Evolutionary conservation across 768 basidiomycete genomes (phyloP).

Genomic region (Tricholoma matsutake): DNA sequence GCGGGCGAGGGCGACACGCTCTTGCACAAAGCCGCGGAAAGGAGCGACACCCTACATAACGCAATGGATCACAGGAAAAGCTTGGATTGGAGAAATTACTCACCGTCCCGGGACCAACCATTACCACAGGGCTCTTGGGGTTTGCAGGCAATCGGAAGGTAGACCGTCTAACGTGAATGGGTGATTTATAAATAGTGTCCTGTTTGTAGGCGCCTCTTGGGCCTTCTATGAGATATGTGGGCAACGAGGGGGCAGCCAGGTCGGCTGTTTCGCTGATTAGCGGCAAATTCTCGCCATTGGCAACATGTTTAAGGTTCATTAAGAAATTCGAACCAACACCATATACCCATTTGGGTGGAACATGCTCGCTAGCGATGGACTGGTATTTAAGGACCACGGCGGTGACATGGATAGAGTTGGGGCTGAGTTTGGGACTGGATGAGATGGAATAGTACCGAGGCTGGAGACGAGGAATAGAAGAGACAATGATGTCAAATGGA

Average conservation of each 20-base stretch:
- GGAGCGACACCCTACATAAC: constrained; percentile 87
- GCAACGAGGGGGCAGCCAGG: constrained; percentile 43
- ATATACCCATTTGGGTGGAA: constrained; percentile 66
- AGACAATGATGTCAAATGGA: constrained; percentile 96
- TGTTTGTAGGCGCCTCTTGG: constrained; percentile 82
- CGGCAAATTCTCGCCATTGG: constrained; percentile 54
- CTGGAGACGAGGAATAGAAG: constrained; percentile 89
- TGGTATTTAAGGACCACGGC: constrained; percentile 94
- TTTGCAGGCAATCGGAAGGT: constrained; percentile 97
- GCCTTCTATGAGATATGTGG: constrained; percentile 84
- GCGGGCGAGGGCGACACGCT: constrained; percentile 93
- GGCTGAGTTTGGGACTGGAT: constrained; percentile 89
- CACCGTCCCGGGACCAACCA: constrained; percentile 98
- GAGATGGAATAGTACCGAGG: constrained; percentile 99
- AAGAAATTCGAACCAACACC: constrained; percentile 96
- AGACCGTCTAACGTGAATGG: constrained; percentile 91
- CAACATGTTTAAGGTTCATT: constrained; percentile 83
- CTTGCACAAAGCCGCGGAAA: constrained; percentile 98
- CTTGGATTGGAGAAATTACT: constrained; percentile 30
- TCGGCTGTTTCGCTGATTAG: constrained; percentile 34
- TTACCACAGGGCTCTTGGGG: constrained; percentile 97
- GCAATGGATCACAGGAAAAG: constrained; percentile 8
- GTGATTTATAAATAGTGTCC: constrained; percentile 74
- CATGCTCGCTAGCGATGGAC: constrained; percentile 50
- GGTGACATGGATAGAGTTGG: constrained; percentile 91